A percentile compares a stretch with the other conserved stretches of the same genome.
phyloP scores from a whole-genome alignment of 768 basidiomycete species.

The Mycena filopes region DNA sequence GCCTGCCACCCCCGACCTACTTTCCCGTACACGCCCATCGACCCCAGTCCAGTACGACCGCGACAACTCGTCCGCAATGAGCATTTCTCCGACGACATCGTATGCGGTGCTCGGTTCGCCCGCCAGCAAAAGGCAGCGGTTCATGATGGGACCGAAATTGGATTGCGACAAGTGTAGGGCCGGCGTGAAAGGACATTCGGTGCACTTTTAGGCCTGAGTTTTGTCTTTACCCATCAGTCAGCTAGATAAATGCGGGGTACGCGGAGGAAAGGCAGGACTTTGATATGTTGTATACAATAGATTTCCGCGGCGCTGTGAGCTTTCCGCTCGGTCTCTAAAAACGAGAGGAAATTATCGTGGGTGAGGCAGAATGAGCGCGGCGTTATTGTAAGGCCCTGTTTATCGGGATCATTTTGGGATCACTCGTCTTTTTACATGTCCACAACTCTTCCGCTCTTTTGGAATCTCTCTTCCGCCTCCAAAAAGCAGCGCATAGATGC shows the following conservation, averaged over 20 bases:
- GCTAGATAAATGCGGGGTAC: too few species aligned
- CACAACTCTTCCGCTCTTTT: conserved; percentile 93
- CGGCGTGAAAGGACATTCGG: conserved; percentile 74
- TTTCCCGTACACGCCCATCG: conserved; percentile 33
- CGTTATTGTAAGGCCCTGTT: conserved; percentile 9
- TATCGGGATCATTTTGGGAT: conserved; percentile 18
- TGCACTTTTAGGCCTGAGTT: too few species aligned
- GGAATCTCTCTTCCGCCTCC: conserved; percentile 87
- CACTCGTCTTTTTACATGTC: conserved; percentile 67
- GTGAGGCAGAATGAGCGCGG: too few species aligned
- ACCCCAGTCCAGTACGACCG: conserved; percentile 31
- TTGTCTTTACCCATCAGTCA: too few species aligned
- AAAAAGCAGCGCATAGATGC: conserved; percentile 86
- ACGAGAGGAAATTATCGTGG: too few species aligned
- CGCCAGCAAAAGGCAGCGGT: conserved; percentile 37
- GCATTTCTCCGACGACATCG: conserved; percentile 39
- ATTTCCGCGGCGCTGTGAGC: too few species aligned
- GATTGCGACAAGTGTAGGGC: conserved; percentile 44
- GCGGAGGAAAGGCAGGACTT: too few species aligned
- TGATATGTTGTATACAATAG: too few species aligned
- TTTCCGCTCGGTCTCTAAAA: too few species aligned
- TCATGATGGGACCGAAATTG: conserved; percentile 46
- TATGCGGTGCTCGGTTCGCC: conserved; percentile 30
- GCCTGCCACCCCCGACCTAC: conserved; percentile 41
- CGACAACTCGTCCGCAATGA: conserved; percentile 36